Evolutionary conservation across 2,329 filamentous ascomycete species (phyloP).

Genomic region (Aureobasidium vineae): DNA sequence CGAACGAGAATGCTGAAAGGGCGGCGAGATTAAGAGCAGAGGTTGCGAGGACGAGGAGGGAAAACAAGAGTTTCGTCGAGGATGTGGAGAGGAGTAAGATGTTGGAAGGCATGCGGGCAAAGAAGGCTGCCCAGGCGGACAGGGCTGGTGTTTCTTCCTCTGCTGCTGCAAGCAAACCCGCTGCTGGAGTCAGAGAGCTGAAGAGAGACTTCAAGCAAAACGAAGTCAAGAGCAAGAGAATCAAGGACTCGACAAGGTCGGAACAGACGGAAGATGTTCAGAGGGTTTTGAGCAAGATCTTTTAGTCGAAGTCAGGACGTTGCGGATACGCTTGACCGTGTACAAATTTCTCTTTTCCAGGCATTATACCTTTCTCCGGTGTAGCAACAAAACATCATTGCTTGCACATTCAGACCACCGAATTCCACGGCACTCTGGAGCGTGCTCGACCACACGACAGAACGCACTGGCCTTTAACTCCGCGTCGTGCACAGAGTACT

Average conservation of each 20-base stretch:
- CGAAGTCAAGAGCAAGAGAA: slow-evolving; percentile 54
- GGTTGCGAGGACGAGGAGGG: slow-evolving; percentile 69
- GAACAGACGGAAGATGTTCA: slow-evolving; percentile 58
- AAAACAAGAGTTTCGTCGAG: slow-evolving; percentile 77
- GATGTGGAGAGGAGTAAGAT: slow-evolving; percentile 81
- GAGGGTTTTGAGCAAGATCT: slow-evolving; percentile 64
- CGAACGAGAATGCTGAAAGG: slow-evolving; percentile 76
- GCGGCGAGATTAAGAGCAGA: slow-evolving; percentile 73
- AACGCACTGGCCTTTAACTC: too few species aligned
- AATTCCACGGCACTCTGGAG: too few species aligned
- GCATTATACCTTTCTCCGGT: neutral
- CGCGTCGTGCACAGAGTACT: too few species aligned
- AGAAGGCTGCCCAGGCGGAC: slow-evolving; percentile 57
- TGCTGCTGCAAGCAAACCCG: slow-evolving; percentile 29
- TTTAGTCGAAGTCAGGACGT: slow-evolving; percentile 41
- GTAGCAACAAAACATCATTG: neutral
- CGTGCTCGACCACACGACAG: too few species aligned
- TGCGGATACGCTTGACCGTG: neutral
- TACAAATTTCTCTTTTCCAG: neutral
- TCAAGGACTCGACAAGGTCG: neutral
- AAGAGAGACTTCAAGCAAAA: slow-evolving; percentile 61
- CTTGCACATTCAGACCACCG: too few species aligned
- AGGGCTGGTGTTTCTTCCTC: slow-evolving; percentile 34
- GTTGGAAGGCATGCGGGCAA: slow-evolving; percentile 64
- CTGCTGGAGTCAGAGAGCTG: slow-evolving; percentile 31